Evolutionary conservation across 345 rosid species (phyloP).

Genomic region (thale cress (Arabidopsis thaliana)): DNA sequence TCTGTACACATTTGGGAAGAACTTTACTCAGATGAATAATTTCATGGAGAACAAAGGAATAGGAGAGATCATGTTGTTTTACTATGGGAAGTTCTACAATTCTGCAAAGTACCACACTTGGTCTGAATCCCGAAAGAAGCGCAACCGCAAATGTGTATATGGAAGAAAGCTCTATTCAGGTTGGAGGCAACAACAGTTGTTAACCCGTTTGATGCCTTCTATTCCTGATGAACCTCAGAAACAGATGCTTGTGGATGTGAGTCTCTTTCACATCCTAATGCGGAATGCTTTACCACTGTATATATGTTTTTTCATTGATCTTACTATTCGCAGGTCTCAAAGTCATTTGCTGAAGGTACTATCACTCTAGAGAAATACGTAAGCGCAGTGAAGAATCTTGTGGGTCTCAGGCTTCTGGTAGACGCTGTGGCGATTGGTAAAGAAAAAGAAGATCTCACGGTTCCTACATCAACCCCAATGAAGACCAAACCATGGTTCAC

Average conservation of each 20-base stretch:
- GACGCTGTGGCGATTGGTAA: constrained; percentile 75
- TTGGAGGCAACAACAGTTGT: constrained; percentile 74
- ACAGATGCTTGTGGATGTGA: constrained; percentile 43
- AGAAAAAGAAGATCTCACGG: constrained; percentile 71
- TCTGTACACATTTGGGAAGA: constrained; percentile 63
- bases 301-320: constrained; percentile 29
- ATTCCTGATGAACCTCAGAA: constrained; percentile 51
- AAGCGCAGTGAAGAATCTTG: constrained; percentile 49
- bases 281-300: constrained; percentile 1
- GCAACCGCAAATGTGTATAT: constrained; percentile 50
- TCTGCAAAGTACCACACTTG: constrained; percentile 59
- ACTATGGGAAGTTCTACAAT: constrained; percentile 65
- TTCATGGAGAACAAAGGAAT: constrained; percentile 56
- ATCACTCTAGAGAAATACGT: constrained; percentile 56
- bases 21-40: constrained; percentile 52
- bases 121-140: constrained; percentile 60
- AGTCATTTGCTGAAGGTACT: constrained; percentile 63
- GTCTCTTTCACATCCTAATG: constrained; percentile 33
- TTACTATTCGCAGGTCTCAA: constrained; percentile 56
- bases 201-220: constrained; percentile 63
- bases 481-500: constrained; percentile 52
- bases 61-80: constrained; percentile 62
- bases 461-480: constrained; percentile 51
- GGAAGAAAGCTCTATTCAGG: constrained; percentile 70
- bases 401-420: constrained; percentile 59